Evolutionary conservation across 2,329 filamentous ascomycete species (phyloP), one percentile per base, ranked within the genome.

Genomic region (Monilinia laxa): DNA sequence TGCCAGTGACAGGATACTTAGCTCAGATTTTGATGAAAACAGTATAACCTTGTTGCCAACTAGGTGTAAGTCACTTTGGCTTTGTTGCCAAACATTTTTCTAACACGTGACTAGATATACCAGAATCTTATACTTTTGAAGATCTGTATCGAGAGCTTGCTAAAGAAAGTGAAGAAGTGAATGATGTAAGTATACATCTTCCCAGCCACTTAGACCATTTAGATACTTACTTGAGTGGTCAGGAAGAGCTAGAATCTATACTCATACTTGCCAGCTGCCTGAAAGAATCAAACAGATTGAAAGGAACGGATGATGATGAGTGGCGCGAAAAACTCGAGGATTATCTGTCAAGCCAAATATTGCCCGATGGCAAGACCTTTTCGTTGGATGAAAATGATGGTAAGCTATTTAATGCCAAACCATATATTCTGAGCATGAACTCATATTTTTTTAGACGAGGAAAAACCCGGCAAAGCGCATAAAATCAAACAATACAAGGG

Each of bases 181-280:
- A 64, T 38, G 55, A 54, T 52, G 70, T 71, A 45, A 59, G 63
- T 51, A 16, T 42, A 49, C 31, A 64, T 64, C 0, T 40, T n/a
- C 10, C 0, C 0, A 23, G 47, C 2, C 1, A 14, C 38, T 6
- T 9, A 0, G 1, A 4, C 3, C 9, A 14, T 9, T 0, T 18
- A 49, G 9, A 12, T 38, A 11, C 6, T 28, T 65, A 40, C 16
- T 65, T 6, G 5, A 18, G 14, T 60, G 38, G 1, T n/a, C n/a
- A 74, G 72, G 68, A 69, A 45, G 64, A 70, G 14, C 57, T 74
- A 59, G 68, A 70, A 68, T 70, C 62, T 53, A 51, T 74, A 42
- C 40, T 75, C 18, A 65, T 75, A 38, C 57, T 76, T 1, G 54
- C 64, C 52, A 70, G 67, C 64, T 74, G 72, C 64, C 70, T 76